These are phyloP conservation scores for Ensete ventricosum DNA, from an alignment of 176 grass and related monocot genomes.

Conservation along the genomic window DNA sequence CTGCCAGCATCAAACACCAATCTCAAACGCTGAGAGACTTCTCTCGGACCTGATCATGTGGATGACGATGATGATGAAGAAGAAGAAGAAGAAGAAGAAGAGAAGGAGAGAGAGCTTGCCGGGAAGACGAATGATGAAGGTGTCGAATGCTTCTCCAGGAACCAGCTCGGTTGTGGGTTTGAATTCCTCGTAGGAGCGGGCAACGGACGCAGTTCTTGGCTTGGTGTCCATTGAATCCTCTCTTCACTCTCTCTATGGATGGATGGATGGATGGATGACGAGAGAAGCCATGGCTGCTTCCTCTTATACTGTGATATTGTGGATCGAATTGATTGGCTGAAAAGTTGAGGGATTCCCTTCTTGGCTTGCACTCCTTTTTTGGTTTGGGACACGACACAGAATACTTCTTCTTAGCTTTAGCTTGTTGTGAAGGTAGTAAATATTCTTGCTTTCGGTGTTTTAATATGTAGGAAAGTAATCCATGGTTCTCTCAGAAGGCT, in stretches of 20 bases:
- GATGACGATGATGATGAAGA: not conserved
- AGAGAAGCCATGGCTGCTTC: not conserved
- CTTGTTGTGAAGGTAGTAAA: too few relatives aligned
- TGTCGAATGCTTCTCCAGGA: not conserved
- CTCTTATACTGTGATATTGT: not conserved
- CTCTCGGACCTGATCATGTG: too few relatives aligned
- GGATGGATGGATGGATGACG: not conserved
- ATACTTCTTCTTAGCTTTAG: too few relatives aligned
- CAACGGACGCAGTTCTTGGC: not conserved
- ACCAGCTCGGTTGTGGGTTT: not conserved
- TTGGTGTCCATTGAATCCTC: not conserved
- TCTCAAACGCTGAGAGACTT: too few relatives aligned
- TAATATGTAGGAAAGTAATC: too few relatives aligned
- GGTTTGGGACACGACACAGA: too few relatives aligned
- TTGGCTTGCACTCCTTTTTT: not conserved
- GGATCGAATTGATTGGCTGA: not conserved
- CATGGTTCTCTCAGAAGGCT: too few relatives aligned
- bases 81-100: too few relatives aligned
- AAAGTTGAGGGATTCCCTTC: not conserved
- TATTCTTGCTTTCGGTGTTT: too few relatives aligned
- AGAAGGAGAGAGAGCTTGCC: not conserved
- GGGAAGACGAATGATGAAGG: not conserved
- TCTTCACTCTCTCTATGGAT: not conserved
- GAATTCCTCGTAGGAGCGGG: not conserved
- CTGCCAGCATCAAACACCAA: slow-evolving; percentile 21